Base-by-base conservation (phyloP, 2,329 filamentous ascomycete species). In the Aspergillus udagawae region DNA sequence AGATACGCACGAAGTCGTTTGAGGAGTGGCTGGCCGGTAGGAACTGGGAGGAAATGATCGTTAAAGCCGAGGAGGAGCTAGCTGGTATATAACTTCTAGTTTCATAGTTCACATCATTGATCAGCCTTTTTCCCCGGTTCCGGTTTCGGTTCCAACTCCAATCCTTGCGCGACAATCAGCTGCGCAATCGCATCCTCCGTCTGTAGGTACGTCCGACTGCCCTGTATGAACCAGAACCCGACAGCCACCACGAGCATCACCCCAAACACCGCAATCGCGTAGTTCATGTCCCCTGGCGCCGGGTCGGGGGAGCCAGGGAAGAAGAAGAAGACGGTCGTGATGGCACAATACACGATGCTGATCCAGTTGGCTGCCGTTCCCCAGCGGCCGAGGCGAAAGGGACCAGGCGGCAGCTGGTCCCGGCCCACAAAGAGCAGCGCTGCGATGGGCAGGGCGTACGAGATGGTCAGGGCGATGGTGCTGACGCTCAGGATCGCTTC, bases 261-360 rank as follows among this genome's bases (percentile, higher is more conserved):
- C 0, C 80, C 82, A 61, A 84, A 83, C 3, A 83, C 82, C 1
- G 78, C 82, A 61, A 84, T 83, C 6, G 82, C 82, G 64, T 79
- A 84, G 65, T 84, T 84, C 82, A 84, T 84, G 59, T 83, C 80
- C 17, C 71, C 69, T 0, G 73, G 65, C 0, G 73, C 59, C 0
- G 82, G 81, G 52, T 76, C 75, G 0, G 81, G 81, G 0, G 59
- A 60, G 0, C 67, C 67, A 0, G 81, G 82, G 60, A 83, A 84
- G 67, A 83, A 80, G 74, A 83, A 83, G 65, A 83, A 83, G 17
- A 83, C 72, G 0, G 80, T 81, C 3, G 80, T 83, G 45, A 83
- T 64, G 49, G 63, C 66, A 65, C 81, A 83, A 67, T 83, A 83
- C 4, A 81, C 63, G n/a, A 83, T 65, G 2, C 79, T 80, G 32